A percentile compares a stretch with the other conserved stretches of the same genome.
phyloP scores from a whole-genome alignment of 805 yeast species.

The Yarrowia yakushimensis region DNA sequence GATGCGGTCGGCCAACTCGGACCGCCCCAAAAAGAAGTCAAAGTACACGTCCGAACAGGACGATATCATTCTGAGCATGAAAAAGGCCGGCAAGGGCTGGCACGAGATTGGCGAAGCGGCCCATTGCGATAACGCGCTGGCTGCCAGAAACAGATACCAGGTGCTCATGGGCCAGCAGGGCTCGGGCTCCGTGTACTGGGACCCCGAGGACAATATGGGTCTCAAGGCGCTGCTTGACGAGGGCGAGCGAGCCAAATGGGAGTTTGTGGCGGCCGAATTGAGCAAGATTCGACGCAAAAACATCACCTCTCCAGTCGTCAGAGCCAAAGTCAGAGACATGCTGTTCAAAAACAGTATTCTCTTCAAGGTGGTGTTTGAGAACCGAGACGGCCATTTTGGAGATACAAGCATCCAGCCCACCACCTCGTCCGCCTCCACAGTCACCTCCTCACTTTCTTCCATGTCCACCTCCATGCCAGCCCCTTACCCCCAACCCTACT shows the following conservation, averaged over 20 bases:
- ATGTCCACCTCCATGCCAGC: slow-evolving; percentile 1
- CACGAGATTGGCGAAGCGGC: slow-evolving; percentile 66
- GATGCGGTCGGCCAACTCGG: slow-evolving; percentile 41
- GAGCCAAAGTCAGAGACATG: slow-evolving; percentile 50
- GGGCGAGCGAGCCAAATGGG: slow-evolving; percentile 70
- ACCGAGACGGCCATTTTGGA: slow-evolving; percentile 12
- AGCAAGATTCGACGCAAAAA: slow-evolving; percentile 49
- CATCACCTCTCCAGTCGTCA: slow-evolving; percentile 52
- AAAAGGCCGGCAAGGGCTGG: slow-evolving; percentile 65
- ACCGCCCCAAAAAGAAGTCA: slow-evolving; percentile 58
- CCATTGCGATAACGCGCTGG: slow-evolving; percentile 60
- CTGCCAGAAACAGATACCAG: slow-evolving; percentile 75
- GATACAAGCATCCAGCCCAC: neutral
- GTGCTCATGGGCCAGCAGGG: slow-evolving; percentile 83
- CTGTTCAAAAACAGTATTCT: slow-evolving; percentile 53
- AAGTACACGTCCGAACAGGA: slow-evolving; percentile 70
- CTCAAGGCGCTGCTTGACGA: slow-evolving; percentile 57
- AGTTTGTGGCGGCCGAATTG: slow-evolving; percentile 58
- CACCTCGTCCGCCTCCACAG: neutral
- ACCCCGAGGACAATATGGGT: slow-evolving; percentile 49
- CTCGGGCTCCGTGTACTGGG: slow-evolving; percentile 65
- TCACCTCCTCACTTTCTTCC: neutral
- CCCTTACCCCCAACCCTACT: slow-evolving; percentile 9
- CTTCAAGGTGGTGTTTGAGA: slow-evolving; percentile 49
- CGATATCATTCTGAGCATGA: slow-evolving; percentile 56